phyloP scores from a whole-genome alignment of 176 grass and related monocot genomes.

The Tillandsia fasciculata region DNA sequence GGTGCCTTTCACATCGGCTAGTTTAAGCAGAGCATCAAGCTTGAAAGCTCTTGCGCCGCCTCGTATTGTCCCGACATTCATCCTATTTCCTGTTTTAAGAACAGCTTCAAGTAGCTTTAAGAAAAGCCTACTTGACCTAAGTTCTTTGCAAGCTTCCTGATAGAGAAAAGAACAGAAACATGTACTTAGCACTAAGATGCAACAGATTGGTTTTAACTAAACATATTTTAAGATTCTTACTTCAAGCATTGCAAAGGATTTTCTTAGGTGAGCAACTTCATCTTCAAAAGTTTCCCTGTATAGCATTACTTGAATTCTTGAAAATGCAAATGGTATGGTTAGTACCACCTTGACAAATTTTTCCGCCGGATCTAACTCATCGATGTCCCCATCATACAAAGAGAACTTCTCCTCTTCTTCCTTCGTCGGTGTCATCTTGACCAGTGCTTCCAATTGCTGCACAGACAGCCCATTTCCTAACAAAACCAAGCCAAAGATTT shows the following conservation, averaged over 20 bases:
- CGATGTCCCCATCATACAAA: constrained; percentile 39
- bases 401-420: constrained; percentile 73
- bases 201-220: neutral
- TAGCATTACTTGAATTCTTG: constrained; percentile 65
- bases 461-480: constrained; percentile 65
- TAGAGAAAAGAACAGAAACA: constrained; percentile 3
- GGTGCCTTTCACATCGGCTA: constrained; percentile 85
- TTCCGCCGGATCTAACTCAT: constrained; percentile 53
- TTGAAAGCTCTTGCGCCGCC: constrained; percentile 94
- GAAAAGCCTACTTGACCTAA: constrained; percentile 89
- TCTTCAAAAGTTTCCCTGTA: constrained; percentile 82
- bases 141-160: constrained; percentile 79
- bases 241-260: constrained; percentile 66
- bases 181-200: neutral
- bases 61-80: constrained; percentile 81
- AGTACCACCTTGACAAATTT: constrained; percentile 57
- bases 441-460: constrained; percentile 74
- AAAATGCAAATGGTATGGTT: constrained; percentile 60
- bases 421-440: constrained; percentile 82
- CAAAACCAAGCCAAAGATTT: neutral
- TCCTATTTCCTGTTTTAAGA: constrained; percentile 94
- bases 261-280: constrained; percentile 65
- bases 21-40: constrained; percentile 85
- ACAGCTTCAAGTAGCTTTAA: constrained; percentile 93
- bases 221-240: constrained; percentile 15